A percentile compares a stretch with the other conserved stretches of the same genome.
phyloP scores from a whole-genome alignment of 441 rosid species.

The Erodium trifolium region DNA sequence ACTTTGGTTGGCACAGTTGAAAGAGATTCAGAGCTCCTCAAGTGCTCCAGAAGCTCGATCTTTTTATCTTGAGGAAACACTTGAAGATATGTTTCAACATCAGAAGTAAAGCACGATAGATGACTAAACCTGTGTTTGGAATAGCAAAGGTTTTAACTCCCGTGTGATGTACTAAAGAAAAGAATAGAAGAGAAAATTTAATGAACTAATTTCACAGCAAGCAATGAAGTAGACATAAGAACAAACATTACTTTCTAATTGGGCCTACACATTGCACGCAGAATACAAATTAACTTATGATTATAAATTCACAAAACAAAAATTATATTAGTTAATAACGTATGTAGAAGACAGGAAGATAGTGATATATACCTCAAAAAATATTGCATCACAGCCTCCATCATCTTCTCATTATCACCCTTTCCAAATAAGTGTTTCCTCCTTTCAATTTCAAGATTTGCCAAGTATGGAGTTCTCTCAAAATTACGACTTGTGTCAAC shows the following conservation, averaged over 20 bases:
- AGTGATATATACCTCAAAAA: slow-evolving; percentile 46
- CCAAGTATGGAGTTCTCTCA: slow-evolving; percentile 68
- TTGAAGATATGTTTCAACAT: slow-evolving; percentile 62
- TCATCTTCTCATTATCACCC: slow-evolving; percentile 45
- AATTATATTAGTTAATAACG: neutral
- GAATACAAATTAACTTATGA: neutral
- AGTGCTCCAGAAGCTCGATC: slow-evolving; percentile 48
- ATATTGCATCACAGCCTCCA: slow-evolving; percentile 60
- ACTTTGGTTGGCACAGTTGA: slow-evolving; percentile 43
- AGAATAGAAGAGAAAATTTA: neutral
- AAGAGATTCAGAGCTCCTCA: slow-evolving; percentile 32
- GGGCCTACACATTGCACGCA: neutral
- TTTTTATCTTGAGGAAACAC: slow-evolving; percentile 53
- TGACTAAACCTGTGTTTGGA: slow-evolving; percentile 80
- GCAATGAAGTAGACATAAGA: neutral
- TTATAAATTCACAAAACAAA: neutral
- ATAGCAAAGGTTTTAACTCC: slow-evolving; percentile 18
- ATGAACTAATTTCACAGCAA: neutral
- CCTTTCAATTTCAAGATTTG: slow-evolving; percentile 78
- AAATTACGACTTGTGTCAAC: slow-evolving; percentile 38
- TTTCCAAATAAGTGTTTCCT: slow-evolving; percentile 69
- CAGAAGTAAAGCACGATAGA: slow-evolving; percentile 82
- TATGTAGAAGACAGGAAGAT: slow-evolving; percentile 11
- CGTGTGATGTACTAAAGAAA: neutral
- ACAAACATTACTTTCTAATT: neutral